phyloP scores from a whole-genome alignment of 352 stramenopile genomes.

The Pythium apleroticum region DNA sequence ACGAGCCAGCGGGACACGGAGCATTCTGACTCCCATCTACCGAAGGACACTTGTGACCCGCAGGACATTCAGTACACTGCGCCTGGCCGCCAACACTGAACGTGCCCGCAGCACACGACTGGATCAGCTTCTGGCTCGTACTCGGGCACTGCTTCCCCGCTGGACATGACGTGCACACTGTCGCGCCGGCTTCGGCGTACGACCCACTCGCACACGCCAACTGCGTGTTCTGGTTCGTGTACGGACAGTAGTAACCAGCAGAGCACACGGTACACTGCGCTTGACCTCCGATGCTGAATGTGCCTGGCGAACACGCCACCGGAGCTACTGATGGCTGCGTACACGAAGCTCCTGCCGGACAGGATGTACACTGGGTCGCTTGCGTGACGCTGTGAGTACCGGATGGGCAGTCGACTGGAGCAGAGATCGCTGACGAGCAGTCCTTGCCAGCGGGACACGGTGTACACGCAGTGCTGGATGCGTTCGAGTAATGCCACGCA shows the following conservation, averaged over 20 bases:
- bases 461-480: slow-evolving; percentile 40
- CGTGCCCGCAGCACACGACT: slow-evolving; percentile 50
- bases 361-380: slow-evolving; percentile 40
- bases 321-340: slow-evolving; percentile 29
- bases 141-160: slow-evolving; percentile 61
- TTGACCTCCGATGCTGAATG: slow-evolving; percentile 50
- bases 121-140: slow-evolving; percentile 35
- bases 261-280: slow-evolving; percentile 51
- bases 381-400: slow-evolving; percentile 47
- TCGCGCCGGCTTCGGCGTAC: slow-evolving; percentile 47
- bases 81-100: slow-evolving; percentile 62
- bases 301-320: slow-evolving; percentile 45
- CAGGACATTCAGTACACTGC: slow-evolving; percentile 44
- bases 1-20: slow-evolving; percentile 44
- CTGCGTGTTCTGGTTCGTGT: slow-evolving; percentile 41
- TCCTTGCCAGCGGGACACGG: slow-evolving; percentile 52
- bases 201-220: slow-evolving; percentile 48
- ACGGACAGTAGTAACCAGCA: slow-evolving; percentile 59
- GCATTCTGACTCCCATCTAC: slow-evolving; percentile 51
- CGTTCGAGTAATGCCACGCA: slow-evolving; percentile 40
- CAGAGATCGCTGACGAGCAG: slow-evolving; percentile 38
- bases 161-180: slow-evolving; percentile 47
- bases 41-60: slow-evolving; percentile 52
- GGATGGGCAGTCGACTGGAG: slow-evolving; percentile 34
- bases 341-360: slow-evolving; percentile 43